phyloP scores from a whole-genome alignment of 139 green algal genomes.

The Eudorina sp. region DNA sequence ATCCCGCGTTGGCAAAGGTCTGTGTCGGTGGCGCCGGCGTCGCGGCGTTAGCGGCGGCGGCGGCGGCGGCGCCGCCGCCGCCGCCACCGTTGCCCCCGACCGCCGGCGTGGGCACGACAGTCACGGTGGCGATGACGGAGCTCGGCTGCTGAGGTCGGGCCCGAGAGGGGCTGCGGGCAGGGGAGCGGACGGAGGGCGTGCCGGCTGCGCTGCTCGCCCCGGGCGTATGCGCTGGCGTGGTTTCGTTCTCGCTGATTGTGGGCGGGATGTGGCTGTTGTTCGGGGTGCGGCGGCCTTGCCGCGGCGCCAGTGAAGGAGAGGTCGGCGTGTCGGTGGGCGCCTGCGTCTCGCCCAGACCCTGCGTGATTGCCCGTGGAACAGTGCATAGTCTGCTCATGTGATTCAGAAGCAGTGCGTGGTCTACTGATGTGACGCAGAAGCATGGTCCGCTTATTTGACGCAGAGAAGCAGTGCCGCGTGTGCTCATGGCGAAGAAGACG shows the following conservation, averaged over 20 bases:
- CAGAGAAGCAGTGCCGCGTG: too few relatives aligned
- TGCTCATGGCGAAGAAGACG: too few relatives aligned
- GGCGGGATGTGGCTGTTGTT: conserved; percentile 4
- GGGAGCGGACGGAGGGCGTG: not conserved
- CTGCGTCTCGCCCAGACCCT: conserved; percentile 27
- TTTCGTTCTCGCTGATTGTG: conserved; percentile 42
- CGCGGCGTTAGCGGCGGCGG: too few relatives aligned
- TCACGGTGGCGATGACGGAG: not conserved
- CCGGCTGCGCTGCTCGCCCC: not conserved
- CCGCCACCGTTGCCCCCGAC: too few relatives aligned
- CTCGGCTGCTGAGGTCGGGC: not conserved
- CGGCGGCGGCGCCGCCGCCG: not conserved
- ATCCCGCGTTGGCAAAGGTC: too few relatives aligned
- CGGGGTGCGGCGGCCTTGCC: not conserved
- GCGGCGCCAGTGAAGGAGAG: conserved; percentile 29
- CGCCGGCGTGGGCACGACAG: not conserved
- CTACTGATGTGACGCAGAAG: too few relatives aligned
- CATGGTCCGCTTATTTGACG: too few relatives aligned
- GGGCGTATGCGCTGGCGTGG: not conserved
- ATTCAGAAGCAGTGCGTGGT: too few relatives aligned
- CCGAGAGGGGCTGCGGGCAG: conserved; percentile 31
- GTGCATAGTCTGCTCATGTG: too few relatives aligned
- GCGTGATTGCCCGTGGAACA: too few relatives aligned
- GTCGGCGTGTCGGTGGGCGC: conserved; percentile 25
- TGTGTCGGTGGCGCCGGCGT: too few relatives aligned